phyloP scores from a whole-genome alignment of 805 yeast genomes.

The Yarrowia deformans region DNA sequence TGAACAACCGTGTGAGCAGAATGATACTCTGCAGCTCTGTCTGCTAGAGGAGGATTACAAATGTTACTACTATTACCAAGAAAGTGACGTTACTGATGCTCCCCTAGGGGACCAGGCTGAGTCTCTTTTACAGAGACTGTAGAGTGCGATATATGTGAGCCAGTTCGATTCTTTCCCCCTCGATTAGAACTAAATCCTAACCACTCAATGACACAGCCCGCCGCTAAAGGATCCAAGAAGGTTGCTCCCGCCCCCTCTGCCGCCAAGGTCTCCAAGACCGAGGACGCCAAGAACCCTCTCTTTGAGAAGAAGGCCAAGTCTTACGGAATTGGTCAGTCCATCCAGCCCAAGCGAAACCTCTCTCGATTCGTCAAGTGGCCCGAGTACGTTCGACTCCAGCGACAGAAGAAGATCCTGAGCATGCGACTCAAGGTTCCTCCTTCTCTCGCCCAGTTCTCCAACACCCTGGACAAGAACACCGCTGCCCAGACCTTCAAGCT shows the following conservation, averaged over 20 bases:
- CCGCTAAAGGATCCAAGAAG: constrained; percentile 60
- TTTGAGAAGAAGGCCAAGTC: constrained; percentile 88
- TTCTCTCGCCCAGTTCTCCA: constrained; percentile 94
- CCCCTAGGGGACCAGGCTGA: constrained; percentile 40
- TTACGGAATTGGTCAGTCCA: constrained; percentile 95
- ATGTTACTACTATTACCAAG: not conserved
- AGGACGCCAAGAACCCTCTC: constrained; percentile 74
- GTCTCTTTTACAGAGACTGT: constrained; percentile 47
- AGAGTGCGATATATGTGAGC: constrained; percentile 45
- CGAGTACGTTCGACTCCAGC: constrained; percentile 95
- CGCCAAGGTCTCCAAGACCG: constrained; percentile 54
- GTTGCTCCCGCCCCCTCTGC: constrained; percentile 99
- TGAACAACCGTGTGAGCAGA: constrained; percentile 7
- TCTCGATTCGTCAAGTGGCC: constrained; percentile 99
- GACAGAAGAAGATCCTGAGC: constrained; percentile 96
- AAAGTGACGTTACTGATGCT: constrained; percentile 22
- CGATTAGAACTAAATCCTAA: constrained; percentile 41
- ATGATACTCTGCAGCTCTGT: constrained; percentile 35
- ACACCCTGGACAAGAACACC: constrained; percentile 97
- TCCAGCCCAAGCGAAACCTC: constrained; percentile 96
- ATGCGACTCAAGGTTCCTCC: constrained; percentile 99
- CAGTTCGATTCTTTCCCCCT: constrained; percentile 6
- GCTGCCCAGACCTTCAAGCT: constrained; percentile 97
- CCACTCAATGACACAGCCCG: constrained; percentile 49
- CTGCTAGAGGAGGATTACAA: constrained; percentile 39